Percentiles rank a stretch among this genome's conserved stretches.
Evolutionary conservation across 1,139 yeast genomes (phyloP).

Genomic region (Hyphopichia fennica): DNA sequence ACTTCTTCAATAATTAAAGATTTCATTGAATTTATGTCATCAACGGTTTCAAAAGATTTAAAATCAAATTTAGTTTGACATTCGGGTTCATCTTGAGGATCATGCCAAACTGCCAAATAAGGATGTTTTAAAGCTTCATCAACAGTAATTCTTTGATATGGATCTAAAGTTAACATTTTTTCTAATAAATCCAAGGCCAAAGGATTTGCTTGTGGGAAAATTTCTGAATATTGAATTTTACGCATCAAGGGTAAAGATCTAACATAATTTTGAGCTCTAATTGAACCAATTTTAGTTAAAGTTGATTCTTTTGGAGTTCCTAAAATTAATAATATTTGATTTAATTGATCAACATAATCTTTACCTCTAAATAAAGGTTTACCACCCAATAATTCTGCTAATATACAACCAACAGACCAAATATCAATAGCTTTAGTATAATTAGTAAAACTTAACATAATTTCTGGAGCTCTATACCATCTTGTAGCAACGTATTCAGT

Average conservation of each 20-base stretch:
- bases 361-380: conserved; percentile 91
- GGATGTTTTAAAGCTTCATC: conserved; percentile 90
- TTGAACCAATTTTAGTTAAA: conserved; percentile 78
- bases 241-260: conserved; percentile 82
- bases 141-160: conserved; percentile 81
- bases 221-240: conserved; percentile 67
- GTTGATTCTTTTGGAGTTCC: conserved; percentile 93
- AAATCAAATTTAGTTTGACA: conserved; percentile 86
- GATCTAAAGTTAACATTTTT: conserved; percentile 84
- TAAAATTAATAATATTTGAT: conserved; percentile 77
- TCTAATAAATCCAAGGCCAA: conserved; percentile 82
- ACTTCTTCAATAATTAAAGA: conserved; percentile 83
- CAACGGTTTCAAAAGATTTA: conserved; percentile 77
- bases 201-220: conserved; percentile 86
- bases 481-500: conserved; percentile 98
- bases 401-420: conserved; percentile 96
- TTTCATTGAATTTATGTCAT: conserved; percentile 76
- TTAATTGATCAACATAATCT: conserved; percentile 93
- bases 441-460: conserved; percentile 89
- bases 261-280: conserved; percentile 89
- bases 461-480: conserved; percentile 98
- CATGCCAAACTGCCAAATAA: conserved; percentile 91
- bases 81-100: conserved; percentile 89
- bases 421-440: conserved; percentile 95
- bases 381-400: conserved; percentile 91